Base-by-base conservation (phyloP, 192 early-diverging fungal species). In the Thoreauomyces humboldtii region DNA sequence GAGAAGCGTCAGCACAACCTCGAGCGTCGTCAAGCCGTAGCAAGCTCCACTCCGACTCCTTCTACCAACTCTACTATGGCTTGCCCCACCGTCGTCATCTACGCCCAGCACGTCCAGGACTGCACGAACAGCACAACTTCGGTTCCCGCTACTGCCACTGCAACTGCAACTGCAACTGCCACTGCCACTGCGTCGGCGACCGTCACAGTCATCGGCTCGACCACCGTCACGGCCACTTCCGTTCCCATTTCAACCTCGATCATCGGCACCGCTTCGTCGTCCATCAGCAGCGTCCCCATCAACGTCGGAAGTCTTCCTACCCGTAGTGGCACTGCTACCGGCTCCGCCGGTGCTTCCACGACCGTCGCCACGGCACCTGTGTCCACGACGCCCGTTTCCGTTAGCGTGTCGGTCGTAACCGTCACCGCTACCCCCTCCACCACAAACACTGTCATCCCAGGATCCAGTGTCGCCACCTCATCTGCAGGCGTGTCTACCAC, bases 31-130 rank as follows among this genome's bases (percentile, higher is more conserved):
- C 59, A 61, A 29, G 59, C 43, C 32, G 35, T 19, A 1, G 57
- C 22, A 11, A 19, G 14, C 31, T 15, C 31, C 0, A 34, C 36
- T 21, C 34, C 19, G 12, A 17, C 7, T 15, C 25, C 27, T 31
- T 29, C 32, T 15, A 52, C 29, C 9, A 27, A 14, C 50, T 24
- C 50, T 4, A 15, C 17, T 4, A 24, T 29, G 19, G 17, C 50
- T 28, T 52, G 50, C 50, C 50, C 50, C 4, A 52, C 50, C 29
- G 50, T 52, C 50, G 32, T 52, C 27, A 29, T 52, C 50, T 52
- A 52, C 50, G 50, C 50, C 15, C 50, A 52, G 15, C 50, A 52
- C 50, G 17, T 52, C 24, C 19, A 27, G 4, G 50, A 52, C 50
- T 52, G 50, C 24, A 52, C 17, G 4, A 52, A 52, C 50, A 31